Evolutionary conservation across 495 filamentous ascomycete genomes (phyloP).

Genomic region (Aspergillus heteromorphus): DNA sequence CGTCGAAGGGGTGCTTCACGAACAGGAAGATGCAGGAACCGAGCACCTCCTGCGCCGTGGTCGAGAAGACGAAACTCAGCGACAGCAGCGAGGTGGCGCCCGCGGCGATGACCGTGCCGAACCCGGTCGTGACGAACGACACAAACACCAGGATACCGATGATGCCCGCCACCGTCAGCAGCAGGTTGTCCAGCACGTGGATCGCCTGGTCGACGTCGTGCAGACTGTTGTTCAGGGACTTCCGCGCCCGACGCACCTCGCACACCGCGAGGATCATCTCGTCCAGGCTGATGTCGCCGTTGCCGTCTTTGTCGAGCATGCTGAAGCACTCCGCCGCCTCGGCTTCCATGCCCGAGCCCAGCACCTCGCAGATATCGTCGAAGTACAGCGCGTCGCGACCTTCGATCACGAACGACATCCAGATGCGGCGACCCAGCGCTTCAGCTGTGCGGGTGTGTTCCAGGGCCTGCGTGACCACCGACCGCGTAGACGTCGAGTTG

Average conservation of each 20-base stretch:
- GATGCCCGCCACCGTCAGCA: constrained; percentile 71
- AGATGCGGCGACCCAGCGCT: constrained; percentile 83
- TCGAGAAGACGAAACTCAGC: constrained; percentile 87
- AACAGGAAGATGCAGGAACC: constrained; percentile 97
- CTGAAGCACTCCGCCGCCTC: constrained; percentile 81
- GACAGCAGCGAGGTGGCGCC: constrained; percentile 92
- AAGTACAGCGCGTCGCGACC: constrained; percentile 70
- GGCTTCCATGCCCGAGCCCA: constrained; percentile 61
- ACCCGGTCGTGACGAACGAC: constrained; percentile 78
- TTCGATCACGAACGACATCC: constrained; percentile 97
- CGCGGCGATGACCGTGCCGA: constrained; percentile 85
- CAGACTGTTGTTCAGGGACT: constrained; percentile 85
- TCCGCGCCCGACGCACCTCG: constrained; percentile 75
- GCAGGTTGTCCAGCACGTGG: constrained; percentile 77
- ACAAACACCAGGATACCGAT: constrained; percentile 84
- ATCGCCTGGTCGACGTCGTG: constrained; percentile 96
- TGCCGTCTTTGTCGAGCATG: constrained; percentile 76
- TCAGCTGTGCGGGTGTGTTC: constrained; percentile 78
- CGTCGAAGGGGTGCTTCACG: constrained; percentile 92
- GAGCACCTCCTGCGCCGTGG: constrained; percentile 86
- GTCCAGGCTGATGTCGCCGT: constrained; percentile 89
- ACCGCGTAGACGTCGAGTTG: constrained; percentile 82
- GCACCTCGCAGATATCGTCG: constrained; percentile 82
- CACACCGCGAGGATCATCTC: constrained; percentile 89
- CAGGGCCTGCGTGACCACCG: constrained; percentile 80